These are phyloP conservation scores for Papiliotrema nemorosa DNA, from an alignment of 1,284 basidiomycete genomes.

Conservation along the genomic window DNA sequence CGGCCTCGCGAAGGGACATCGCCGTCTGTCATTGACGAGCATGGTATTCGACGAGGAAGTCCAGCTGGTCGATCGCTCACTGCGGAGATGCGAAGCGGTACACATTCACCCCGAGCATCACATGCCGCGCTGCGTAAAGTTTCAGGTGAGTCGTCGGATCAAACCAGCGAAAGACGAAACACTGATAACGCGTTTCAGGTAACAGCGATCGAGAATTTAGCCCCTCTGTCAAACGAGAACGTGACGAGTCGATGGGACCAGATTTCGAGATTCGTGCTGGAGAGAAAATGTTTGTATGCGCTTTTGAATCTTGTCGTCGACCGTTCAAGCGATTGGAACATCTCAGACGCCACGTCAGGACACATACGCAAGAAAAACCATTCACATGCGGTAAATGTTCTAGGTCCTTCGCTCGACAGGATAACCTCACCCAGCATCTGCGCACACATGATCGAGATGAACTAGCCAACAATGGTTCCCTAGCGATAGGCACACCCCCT, in stretches of 20 bases:
- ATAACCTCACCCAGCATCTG: constrained; percentile 78
- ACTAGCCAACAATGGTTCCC: constrained; percentile 5
- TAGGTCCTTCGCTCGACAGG: constrained; percentile 76
- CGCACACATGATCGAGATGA: constrained; percentile 62
- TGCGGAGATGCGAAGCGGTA: neutral
- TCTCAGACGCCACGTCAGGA: constrained; percentile 76
- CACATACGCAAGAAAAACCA: constrained; percentile 84
- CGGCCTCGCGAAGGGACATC: constrained; percentile 14
- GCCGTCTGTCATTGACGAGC: constrained; percentile 8
- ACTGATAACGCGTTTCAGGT: constrained; percentile 3
- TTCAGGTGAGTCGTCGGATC: constrained; percentile 2
- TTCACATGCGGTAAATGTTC: constrained; percentile 68
- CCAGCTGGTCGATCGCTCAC: constrained; percentile 12
- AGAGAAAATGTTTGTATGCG: constrained; percentile 67
- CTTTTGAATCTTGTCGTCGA: constrained; percentile 71
- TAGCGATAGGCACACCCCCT: constrained; percentile 4
- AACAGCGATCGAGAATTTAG: neutral
- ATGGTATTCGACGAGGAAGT: constrained; percentile 14
- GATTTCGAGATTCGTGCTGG: neutral
- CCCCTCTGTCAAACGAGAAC: constrained; percentile 3
- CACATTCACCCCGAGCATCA: constrained; percentile 1
- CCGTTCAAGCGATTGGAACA: constrained; percentile 87
- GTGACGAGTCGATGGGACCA: constrained; percentile 1
- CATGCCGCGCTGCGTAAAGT: constrained; percentile 2
- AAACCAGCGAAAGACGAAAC: neutral